These are phyloP conservation scores for Dendrobium nobile DNA, from an alignment of 106 monocot genomes.

Conservation along the genomic window DNA sequence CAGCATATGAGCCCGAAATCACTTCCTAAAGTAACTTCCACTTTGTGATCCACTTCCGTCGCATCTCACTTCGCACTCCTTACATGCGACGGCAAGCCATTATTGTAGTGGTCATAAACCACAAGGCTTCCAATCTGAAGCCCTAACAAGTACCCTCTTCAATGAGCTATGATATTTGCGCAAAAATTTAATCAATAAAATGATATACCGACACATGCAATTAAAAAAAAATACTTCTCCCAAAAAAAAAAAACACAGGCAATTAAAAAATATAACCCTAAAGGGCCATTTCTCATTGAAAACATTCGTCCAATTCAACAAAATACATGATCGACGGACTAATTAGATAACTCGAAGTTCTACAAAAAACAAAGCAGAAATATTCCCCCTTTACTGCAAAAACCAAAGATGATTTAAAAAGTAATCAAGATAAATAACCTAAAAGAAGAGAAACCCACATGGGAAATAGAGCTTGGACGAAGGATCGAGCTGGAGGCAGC, in stretches of 20 bases:
- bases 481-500: constrained; percentile 21
- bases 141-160: neutral
- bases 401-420: neutral
- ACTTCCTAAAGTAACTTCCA: too few species aligned
- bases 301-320: neutral
- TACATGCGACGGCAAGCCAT: too few species aligned
- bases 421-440: neutral
- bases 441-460: constrained; percentile 10
- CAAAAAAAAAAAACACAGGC: neutral
- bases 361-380: neutral
- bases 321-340: neutral
- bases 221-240: neutral
- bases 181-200: neutral
- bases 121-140: neutral
- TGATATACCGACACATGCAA: neutral
- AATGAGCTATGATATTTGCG: neutral
- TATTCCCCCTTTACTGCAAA: neutral
- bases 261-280: neutral
- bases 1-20: too few species aligned
- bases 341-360: neutral
- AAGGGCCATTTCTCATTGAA: neutral
- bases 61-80: too few species aligned
- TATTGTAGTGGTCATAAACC: too few species aligned
- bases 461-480: constrained; percentile 26
- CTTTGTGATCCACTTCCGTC: too few species aligned